Conservation (phyloP, 352 stramenopile genomes). For the Blastocystis hominis region DNA sequence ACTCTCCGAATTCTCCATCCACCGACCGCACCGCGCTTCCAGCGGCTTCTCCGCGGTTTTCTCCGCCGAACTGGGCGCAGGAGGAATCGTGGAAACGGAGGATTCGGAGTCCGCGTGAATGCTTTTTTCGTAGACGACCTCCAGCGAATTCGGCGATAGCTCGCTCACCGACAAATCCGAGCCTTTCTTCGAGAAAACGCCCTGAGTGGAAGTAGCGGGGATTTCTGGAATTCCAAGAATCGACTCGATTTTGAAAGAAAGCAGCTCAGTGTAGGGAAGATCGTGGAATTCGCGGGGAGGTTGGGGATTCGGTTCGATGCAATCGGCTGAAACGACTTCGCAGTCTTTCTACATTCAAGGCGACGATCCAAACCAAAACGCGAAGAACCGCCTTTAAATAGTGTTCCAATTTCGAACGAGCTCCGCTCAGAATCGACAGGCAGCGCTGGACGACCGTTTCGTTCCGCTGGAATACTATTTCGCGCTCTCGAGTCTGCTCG, state of each 20-base stretch:
- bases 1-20: slow-evolving; percentile 52
- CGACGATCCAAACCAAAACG: neutral
- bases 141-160: neutral
- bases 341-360: too few relatives aligned
- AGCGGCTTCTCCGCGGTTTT: neutral
- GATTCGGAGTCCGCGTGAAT: too few relatives aligned
- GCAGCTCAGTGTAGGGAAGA: too few relatives aligned
- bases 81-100: too few relatives aligned
- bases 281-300: too few relatives aligned
- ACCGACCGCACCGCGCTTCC: neutral
- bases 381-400: neutral
- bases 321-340: too few relatives aligned
- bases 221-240: neutral
- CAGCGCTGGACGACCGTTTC: neutral
- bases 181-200: too few relatives aligned
- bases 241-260: neutral
- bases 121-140: neutral
- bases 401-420: neutral
- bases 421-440: neutral
- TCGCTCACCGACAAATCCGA: too few relatives aligned
- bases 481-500: neutral
- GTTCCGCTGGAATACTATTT: neutral
- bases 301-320: too few relatives aligned
- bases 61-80: too few relatives aligned
- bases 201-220: too few relatives aligned